Evolutionary conservation across 2,329 filamentous ascomycete species (phyloP).

Genomic region (Trichoderma sp.): DNA sequence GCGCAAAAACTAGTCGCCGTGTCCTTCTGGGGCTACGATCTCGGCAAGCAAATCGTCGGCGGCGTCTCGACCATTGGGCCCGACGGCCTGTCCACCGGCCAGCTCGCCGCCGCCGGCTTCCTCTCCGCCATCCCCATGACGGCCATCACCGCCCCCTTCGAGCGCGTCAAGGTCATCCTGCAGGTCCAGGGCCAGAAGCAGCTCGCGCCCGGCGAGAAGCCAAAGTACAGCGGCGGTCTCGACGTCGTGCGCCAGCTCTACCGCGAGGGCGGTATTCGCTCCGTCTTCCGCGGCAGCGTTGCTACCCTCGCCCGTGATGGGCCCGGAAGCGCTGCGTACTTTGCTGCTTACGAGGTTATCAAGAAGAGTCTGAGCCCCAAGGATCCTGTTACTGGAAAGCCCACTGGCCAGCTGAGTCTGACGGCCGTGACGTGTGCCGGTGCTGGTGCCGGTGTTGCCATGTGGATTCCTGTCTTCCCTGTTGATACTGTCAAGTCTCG

Average conservation of each 20-base stretch:
- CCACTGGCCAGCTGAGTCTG: conserved; percentile 76
- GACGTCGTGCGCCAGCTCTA: conserved; percentile 96
- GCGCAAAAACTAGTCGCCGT: conserved; percentile 57
- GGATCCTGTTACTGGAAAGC: conserved; percentile 70
- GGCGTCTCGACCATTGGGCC: conserved; percentile 64
- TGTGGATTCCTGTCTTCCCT: conserved; percentile 99
- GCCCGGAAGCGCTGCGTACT: conserved; percentile 91
- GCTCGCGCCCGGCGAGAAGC: conserved; percentile 86
- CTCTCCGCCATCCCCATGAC: conserved; percentile 99
- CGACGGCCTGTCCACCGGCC: conserved; percentile 76
- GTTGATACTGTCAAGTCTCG: conserved; percentile 95
- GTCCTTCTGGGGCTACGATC: conserved; percentile 84
- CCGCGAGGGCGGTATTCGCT: conserved; percentile 83
- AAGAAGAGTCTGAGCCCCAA: conserved; percentile 85
- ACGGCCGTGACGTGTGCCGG: conserved; percentile 83
- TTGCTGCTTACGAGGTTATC: conserved; percentile 94
- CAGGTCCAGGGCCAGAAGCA: conserved; percentile 96
- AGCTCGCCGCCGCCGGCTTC: conserved; percentile 91
- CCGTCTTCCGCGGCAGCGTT: conserved; percentile 85
- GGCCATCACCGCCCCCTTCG: conserved; percentile 96
- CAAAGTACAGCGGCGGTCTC: conserved; percentile 80
- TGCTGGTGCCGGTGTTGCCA: conserved; percentile 88
- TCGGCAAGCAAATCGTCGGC: conserved; percentile 87
- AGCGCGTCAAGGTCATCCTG: conserved; percentile 97
- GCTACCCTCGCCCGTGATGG: conserved; percentile 95